Percentiles rank a stretch among this genome's conserved stretches.
Evolutionary conservation across 2,329 filamentous ascomycete species (phyloP).

Genomic region (Geosmithia morbida): DNA sequence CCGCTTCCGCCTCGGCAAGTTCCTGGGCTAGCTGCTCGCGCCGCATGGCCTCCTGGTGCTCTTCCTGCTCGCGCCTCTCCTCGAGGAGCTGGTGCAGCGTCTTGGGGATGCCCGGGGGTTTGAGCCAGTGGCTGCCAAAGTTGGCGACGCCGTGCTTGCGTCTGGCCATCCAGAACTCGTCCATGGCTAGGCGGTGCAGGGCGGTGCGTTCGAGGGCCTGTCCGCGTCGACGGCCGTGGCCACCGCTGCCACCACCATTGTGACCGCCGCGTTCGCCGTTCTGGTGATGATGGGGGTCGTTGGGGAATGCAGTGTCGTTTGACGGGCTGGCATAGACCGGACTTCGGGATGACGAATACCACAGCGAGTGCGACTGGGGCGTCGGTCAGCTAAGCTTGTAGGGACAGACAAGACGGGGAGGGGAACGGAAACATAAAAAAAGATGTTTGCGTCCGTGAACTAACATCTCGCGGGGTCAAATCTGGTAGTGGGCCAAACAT

Average conservation of each 20-base stretch:
- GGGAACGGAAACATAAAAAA: no score
- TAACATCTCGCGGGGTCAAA: conserved; percentile 56
- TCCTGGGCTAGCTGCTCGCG: conserved; percentile 60
- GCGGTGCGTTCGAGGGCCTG: conserved; percentile 38
- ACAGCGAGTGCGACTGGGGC: conserved; percentile 52
- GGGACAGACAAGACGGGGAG: no score
- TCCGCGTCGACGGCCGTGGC: conserved; percentile 22
- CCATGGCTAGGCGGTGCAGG: conserved; percentile 55
- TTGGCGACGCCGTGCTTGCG: conserved; percentile 72
- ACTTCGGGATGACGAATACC: conserved; percentile 53
- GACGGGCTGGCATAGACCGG: conserved; percentile 22
- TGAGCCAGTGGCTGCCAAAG: conserved; percentile 83
- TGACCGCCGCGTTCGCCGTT: conserved; percentile 12
- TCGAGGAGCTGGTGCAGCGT: conserved; percentile 83
- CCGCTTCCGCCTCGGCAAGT: conserved; percentile 52
- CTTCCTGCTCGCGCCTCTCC: conserved; percentile 76
- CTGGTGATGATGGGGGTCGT: conserved; percentile 10
- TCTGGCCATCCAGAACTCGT: conserved; percentile 63
- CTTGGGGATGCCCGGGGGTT: conserved; percentile 75
- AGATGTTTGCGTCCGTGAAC: no score
- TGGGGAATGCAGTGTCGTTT: conserved; percentile 16
- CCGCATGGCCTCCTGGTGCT: conserved; percentile 62
- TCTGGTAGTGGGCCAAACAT: conserved; percentile 54
- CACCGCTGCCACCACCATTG: conserved; percentile 6
- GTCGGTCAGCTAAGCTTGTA: no score